Conservation (phyloP, 139 green algal species). For the Picochlorum sp. region DNA sequence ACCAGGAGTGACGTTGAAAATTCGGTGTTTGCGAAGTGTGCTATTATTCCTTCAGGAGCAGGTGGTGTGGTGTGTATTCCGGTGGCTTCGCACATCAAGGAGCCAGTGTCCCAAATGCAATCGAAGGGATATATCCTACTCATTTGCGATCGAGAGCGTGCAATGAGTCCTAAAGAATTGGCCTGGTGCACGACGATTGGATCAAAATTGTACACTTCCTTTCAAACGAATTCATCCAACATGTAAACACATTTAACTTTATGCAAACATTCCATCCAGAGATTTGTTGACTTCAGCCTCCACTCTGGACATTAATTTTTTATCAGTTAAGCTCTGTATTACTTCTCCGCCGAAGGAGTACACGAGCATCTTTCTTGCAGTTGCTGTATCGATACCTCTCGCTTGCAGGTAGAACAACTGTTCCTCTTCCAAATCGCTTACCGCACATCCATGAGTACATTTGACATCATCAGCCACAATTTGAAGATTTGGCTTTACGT, state of each 20-base stretch:
- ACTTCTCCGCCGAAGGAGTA: slow-evolving; percentile 84
- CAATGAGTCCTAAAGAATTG: slow-evolving; percentile 41
- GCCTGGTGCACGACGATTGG: slow-evolving; percentile 42
- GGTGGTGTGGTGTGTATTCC: not conserved
- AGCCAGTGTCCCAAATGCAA: not conserved
- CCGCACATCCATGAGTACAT: slow-evolving; percentile 93
- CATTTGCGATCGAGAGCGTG: slow-evolving; percentile 41
- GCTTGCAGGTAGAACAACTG: slow-evolving; percentile 97
- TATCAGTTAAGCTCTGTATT: slow-evolving; percentile 42
- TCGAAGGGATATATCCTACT: slow-evolving; percentile 26
- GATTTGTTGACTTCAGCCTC: slow-evolving; percentile 5
- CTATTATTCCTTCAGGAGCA: not conserved
- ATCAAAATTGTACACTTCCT: slow-evolving; percentile 33
- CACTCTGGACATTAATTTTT: slow-evolving; percentile 20
- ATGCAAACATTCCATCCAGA: slow-evolving; percentile 1
- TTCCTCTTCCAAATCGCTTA: slow-evolving; percentile 95
- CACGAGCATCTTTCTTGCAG: slow-evolving; percentile 71
- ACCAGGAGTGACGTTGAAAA: too few relatives aligned
- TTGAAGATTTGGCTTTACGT: slow-evolving; percentile 96
- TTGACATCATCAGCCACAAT: slow-evolving; percentile 99
- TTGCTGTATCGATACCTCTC: slow-evolving; percentile 58
- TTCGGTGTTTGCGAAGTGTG: too few relatives aligned
- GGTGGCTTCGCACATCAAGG: not conserved
- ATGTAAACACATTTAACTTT: not conserved
- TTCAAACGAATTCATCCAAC: not conserved